Base-by-base conservation (phyloP, 202 grass and related monocot genomes). In the Bolboschoenoplectus hybrid region DNA sequence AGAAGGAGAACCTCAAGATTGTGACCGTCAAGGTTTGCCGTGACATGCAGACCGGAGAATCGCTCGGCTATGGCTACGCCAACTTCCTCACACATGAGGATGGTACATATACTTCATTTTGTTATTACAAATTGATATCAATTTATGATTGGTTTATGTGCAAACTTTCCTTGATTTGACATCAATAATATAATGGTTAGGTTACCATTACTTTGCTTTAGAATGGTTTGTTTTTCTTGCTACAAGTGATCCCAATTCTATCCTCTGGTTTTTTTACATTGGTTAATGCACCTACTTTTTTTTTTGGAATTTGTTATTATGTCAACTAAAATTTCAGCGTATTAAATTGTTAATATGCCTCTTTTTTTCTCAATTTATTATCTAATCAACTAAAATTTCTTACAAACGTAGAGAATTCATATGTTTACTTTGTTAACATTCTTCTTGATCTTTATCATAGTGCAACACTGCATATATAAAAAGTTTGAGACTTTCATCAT, bases 21-120 rank as follows among this genome's bases (percentile, higher is more conserved):
- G 86, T 89, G 3, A 92, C 91, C 7, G 93, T 99, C 36, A 88
- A 92, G 9, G 71, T 99, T 63, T 99, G 97, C 89, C 89, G 87
- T 11, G 91, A 99, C 74, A 82, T 64, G 38, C 84, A 77, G 52
- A 96, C 91, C 12, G 88, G 80, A 17, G 74, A 75, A 65, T 99
- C 93, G 7, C 86, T 96, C 36, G 68, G 89, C 75, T 98, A 98
- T 32, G 97, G 93, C 80, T 96, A 94, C 56, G 90, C 95, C 0
- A 98, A 98, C 53, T 98, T 95, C 66, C 52, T 92, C 58, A 90
- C 90, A 1, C 63, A 82, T 12, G 74, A 90, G 6, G 89, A 98
- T 58, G 97, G 97, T 98, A 93, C 1, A 38, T 8, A 1, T 9
- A 19, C 46, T 34, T 39, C 52, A 10, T 34, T 17, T 67, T 14